Conservation (phyloP, 768 basidiomycete species). For the Neoboletus subvelutipes region DNA sequence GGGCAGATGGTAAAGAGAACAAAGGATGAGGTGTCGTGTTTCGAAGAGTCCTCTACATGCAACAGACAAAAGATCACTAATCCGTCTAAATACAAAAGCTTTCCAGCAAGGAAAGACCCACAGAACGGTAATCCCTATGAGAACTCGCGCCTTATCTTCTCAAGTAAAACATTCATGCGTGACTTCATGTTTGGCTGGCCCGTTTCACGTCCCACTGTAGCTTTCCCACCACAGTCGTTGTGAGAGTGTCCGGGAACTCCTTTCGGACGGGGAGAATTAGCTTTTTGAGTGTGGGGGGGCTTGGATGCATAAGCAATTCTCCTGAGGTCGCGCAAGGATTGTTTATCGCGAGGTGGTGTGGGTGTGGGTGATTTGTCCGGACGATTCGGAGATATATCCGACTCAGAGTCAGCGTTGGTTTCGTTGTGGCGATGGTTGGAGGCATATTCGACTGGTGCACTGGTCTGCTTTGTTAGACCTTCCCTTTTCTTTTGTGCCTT, state of each 20-base stretch:
- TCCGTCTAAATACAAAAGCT: neutral
- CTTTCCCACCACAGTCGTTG: constrained; percentile 30
- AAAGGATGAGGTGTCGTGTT: constrained; percentile 40
- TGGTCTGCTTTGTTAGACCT: constrained; percentile 27
- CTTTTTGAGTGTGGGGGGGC: constrained; percentile 58
- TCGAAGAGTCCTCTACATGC: neutral
- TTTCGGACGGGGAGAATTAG: constrained; percentile 39
- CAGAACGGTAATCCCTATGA: constrained; percentile 29
- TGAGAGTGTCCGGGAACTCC: constrained; percentile 11
- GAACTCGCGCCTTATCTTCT: constrained; percentile 73
- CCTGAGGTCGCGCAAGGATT: constrained; percentile 58
- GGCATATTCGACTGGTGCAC: neutral
- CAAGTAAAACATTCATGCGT: constrained; percentile 83
- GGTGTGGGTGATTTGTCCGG: constrained; percentile 4
- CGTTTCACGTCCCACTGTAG: constrained; percentile 24
- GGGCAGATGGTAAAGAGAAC: constrained; percentile 52
- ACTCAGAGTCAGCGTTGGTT: neutral
- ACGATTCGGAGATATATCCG: neutral
- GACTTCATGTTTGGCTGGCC: constrained; percentile 79
- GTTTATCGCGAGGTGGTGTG: constrained; percentile 9
- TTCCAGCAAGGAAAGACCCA: neutral
- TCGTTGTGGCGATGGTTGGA: constrained; percentile 1
- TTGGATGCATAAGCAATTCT: constrained; percentile 60
- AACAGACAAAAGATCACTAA: neutral
- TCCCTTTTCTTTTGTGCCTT: constrained; percentile 63